Percentiles rank a stretch among this genome's conserved stretches.
Conservation (phyloP, 2,329 filamentous ascomycete genomes). For the Aspergillus sp. region DNA sequence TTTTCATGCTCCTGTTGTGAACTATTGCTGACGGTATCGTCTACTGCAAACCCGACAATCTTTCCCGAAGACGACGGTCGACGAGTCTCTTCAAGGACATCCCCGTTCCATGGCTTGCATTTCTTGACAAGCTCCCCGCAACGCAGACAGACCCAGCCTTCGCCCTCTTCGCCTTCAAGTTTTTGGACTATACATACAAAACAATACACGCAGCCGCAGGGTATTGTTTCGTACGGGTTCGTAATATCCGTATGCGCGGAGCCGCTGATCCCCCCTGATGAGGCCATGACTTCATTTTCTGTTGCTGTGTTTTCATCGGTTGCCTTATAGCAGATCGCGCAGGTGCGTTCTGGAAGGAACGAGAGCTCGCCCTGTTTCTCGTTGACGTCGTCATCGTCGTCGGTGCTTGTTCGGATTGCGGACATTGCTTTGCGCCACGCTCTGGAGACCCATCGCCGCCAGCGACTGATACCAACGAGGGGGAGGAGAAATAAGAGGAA, state of each 20-base stretch:
- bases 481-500: slow-evolving; percentile 97
- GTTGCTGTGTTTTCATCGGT: slow-evolving; percentile 72
- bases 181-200: slow-evolving; percentile 92
- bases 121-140: slow-evolving; percentile 82
- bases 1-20: slow-evolving; percentile 8
- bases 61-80: slow-evolving; percentile 37
- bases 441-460: slow-evolving; percentile 84
- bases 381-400: slow-evolving; percentile 54
- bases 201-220: slow-evolving; percentile 91
- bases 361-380: slow-evolving; percentile 68
- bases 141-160: slow-evolving; percentile 87
- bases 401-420: slow-evolving; percentile 53
- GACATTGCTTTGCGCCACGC: slow-evolving; percentile 80
- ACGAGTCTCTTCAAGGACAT: slow-evolving; percentile 61
- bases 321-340: slow-evolving; percentile 94
- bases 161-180: slow-evolving; percentile 87
- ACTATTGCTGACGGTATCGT: slow-evolving; percentile 19
- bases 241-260: slow-evolving; percentile 91
- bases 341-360: slow-evolving; percentile 89
- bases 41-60: slow-evolving; percentile 43
- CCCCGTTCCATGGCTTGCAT: slow-evolving; percentile 88
- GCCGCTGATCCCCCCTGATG: slow-evolving; percentile 75
- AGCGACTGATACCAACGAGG: slow-evolving; percentile 89
- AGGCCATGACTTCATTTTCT: slow-evolving; percentile 70
- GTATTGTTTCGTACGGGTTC: slow-evolving; percentile 88